Percentiles rank a stretch among this genome's conserved stretches.
These are phyloP conservation scores for Aquanectria penicillioides DNA, from an alignment of 2,329 filamentous ascomycete species.

Conservation along the genomic window DNA sequence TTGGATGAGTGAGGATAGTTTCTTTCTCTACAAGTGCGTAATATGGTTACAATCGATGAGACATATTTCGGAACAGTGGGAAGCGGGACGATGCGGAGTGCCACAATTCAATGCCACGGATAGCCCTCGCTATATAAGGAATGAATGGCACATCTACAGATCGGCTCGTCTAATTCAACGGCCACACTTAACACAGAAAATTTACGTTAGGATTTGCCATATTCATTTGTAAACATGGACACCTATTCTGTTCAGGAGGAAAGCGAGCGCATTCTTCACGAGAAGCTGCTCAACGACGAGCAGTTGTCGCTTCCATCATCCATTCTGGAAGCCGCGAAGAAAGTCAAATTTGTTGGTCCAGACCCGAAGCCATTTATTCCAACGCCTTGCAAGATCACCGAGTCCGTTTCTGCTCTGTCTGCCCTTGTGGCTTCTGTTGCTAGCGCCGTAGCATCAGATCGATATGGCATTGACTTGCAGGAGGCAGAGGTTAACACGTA, in stretches of 20 bases:
- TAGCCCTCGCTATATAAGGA: too few relatives aligned
- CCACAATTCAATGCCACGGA: too few relatives aligned
- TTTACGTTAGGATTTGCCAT: too few relatives aligned
- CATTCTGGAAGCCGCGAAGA: slow-evolving; percentile 12
- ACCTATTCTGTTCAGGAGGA: slow-evolving; percentile 15
- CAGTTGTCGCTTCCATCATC: slow-evolving; percentile 5
- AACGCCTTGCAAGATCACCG: slow-evolving; percentile 26
- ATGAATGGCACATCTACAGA: too few relatives aligned
- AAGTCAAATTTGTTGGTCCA: slow-evolving; percentile 14
- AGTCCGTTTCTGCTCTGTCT: slow-evolving; percentile 16
- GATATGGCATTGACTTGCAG: slow-evolving; percentile 25
- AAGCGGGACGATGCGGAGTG: too few relatives aligned
- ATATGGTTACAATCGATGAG: too few relatives aligned
- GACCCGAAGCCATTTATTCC: slow-evolving; percentile 22
- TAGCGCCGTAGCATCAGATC: slow-evolving; percentile 16
- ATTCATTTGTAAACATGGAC: not conserved
- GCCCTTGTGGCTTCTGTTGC: slow-evolving; percentile 20
- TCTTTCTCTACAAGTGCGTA: too few relatives aligned
- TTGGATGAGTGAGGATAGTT: too few relatives aligned
- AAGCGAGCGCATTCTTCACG: slow-evolving; percentile 4
- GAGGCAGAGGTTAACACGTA: slow-evolving; percentile 23
- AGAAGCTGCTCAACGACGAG: slow-evolving; percentile 6
- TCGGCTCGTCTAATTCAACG: too few relatives aligned
- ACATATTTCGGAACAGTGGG: too few relatives aligned
- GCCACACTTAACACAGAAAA: too few relatives aligned